Evolutionary conservation across 75 land plant species (phyloP).

Genomic region (Sequoiadendron giganteum): DNA sequence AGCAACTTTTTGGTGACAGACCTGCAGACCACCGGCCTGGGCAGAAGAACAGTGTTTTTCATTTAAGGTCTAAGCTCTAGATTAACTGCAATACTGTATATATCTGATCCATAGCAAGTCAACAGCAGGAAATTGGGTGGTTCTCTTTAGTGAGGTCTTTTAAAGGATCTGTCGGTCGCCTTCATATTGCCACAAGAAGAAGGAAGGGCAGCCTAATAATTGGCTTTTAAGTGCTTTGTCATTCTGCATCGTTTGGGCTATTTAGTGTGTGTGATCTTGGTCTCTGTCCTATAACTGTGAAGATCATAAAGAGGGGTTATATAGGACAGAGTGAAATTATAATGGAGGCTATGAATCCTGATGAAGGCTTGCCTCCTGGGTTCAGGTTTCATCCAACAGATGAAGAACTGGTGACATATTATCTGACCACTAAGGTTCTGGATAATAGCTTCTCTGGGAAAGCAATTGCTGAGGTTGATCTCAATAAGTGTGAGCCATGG

Average conservation of each 20-base stretch:
- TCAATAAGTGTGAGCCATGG: slow-evolving; percentile 86
- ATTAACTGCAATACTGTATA: neutral
- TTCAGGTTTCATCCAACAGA: slow-evolving; percentile 73
- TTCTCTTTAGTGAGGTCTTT: neutral
- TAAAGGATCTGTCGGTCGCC: neutral
- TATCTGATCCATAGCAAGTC: neutral
- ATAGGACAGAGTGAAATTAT: too few species aligned
- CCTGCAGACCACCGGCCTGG: neutral
- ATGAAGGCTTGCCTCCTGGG: slow-evolving; percentile 60
- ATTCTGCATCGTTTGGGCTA: neutral
- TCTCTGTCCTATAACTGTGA: neutral
- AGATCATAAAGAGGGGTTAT: too few species aligned
- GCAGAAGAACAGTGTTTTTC: neutral
- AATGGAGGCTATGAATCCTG: slow-evolving; percentile 11
- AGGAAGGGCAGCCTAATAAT: neutral
- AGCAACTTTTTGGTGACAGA: neutral
- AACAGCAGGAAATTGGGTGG: neutral
- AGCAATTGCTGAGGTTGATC: slow-evolving; percentile 77
- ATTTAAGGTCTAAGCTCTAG: neutral
- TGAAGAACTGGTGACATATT: slow-evolving; percentile 75
- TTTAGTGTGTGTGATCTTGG: neutral
- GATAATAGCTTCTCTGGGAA: slow-evolving; percentile 39
- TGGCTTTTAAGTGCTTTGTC: neutral
- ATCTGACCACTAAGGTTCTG: slow-evolving; percentile 69
- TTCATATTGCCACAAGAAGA: neutral